A percentile compares a stretch with the other conserved stretches of the same genome.
Conservation (phyloP, 2,329 filamentous ascomycete species). For the Calonectria fujianensis region DNA sequence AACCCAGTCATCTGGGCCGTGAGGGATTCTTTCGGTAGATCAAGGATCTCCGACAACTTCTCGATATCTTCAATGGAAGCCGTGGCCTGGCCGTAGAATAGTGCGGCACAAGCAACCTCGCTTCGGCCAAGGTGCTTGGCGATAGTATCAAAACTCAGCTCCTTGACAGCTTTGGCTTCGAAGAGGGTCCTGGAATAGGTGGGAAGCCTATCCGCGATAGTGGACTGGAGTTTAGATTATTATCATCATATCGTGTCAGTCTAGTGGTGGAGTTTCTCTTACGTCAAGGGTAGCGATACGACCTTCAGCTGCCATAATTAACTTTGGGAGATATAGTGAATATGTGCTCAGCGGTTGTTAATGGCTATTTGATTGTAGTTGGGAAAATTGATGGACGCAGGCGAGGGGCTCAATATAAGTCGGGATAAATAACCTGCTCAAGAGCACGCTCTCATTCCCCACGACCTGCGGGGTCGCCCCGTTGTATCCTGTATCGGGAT, state of each 20-base stretch:
- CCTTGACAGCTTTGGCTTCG: constrained; percentile 83
- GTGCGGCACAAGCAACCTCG: constrained; percentile 88
- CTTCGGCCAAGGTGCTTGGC: constrained; percentile 83
- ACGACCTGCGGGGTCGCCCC: constrained; percentile 51
- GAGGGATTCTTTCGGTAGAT: constrained; percentile 74
- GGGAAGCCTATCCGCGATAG: constrained; percentile 82
- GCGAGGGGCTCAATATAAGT: constrained; percentile 4
- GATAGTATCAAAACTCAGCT: constrained; percentile 87
- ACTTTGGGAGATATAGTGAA: neutral
- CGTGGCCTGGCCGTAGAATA: constrained; percentile 92
- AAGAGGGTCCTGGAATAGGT: constrained; percentile 80
- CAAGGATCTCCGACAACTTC: constrained; percentile 80
- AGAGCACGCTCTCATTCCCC: constrained; percentile 21
- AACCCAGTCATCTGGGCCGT: constrained; percentile 80
- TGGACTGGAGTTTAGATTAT: constrained; percentile 68
- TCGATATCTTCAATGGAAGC: constrained; percentile 81
- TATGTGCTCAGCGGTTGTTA: constrained; percentile 29
- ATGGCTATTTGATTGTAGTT: constrained; percentile 19
- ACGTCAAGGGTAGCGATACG: constrained; percentile 62
- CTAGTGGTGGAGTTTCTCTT: constrained; percentile 39
- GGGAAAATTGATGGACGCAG: neutral
- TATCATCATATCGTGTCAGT: constrained; percentile 6
- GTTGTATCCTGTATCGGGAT: constrained; percentile 29
- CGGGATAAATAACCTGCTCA: neutral
- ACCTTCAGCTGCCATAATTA: constrained; percentile 52